A percentile compares a stretch with the other conserved stretches of the same genome.
phyloP scores from a whole-genome alignment of 2,329 filamentous ascomycete species.

The Colletotrichum lindemuthianum region DNA sequence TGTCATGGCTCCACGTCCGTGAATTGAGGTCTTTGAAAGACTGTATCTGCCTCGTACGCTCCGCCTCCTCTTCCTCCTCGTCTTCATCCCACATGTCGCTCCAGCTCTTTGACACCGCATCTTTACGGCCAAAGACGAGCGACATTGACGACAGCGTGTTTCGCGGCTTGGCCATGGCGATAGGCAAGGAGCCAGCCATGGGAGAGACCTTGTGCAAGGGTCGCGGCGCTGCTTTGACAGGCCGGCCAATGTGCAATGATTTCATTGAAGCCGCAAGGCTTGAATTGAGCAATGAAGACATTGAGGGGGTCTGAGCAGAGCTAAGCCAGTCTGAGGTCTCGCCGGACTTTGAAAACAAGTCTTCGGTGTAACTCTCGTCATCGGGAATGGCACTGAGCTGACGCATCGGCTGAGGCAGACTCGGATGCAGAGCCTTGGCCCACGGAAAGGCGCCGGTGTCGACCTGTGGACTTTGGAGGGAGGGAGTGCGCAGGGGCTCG shows the following conservation, averaged over 20 bases:
- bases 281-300: constrained; percentile 87
- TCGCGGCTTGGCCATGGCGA: constrained; percentile 81
- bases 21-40: constrained; percentile 75
- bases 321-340: constrained; percentile 82
- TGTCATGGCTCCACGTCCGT: constrained; percentile 83
- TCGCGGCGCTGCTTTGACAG: constrained; percentile 53
- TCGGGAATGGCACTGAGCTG: constrained; percentile 90
- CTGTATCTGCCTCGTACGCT: constrained; percentile 67
- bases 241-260: constrained; percentile 68
- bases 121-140: constrained; percentile 80
- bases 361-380: constrained; percentile 81
- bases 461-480: constrained; percentile 86
- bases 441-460: constrained; percentile 91
- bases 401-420: constrained; percentile 74
- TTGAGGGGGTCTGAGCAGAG: constrained; percentile 78
- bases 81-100: constrained; percentile 98
- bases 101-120: constrained; percentile 96
- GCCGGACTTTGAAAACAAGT: constrained; percentile 84
- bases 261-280: constrained; percentile 84
- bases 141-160: constrained; percentile 76
- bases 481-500: constrained; percentile 94
- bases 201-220: constrained; percentile 64
- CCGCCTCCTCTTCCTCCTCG: constrained; percentile 77
- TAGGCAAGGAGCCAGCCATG: constrained; percentile 77
- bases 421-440: constrained; percentile 88